Conservation (phyloP, 305 asterid genomes). For the Stenogyne calaminthoides region DNA sequence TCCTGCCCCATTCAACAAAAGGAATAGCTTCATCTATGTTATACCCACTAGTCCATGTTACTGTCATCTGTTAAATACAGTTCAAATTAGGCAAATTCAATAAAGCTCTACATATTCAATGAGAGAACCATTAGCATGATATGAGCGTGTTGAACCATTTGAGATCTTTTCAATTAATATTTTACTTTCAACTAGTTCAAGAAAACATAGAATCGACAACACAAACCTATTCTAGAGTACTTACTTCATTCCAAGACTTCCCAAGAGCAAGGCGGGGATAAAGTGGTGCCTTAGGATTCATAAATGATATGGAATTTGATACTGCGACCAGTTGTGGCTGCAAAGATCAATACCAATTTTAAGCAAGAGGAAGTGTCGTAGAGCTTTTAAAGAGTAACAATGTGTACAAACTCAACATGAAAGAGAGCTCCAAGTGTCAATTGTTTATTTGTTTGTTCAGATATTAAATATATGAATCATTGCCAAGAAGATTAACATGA, state of each 20-base stretch:
- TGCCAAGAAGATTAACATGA: slow-evolving; percentile 16
- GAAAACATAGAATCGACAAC: neutral
- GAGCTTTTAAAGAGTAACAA: neutral
- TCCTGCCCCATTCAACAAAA: slow-evolving; percentile 72
- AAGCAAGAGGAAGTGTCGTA: slow-evolving; percentile 7
- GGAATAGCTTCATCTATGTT: slow-evolving; percentile 78
- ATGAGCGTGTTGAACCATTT: neutral
- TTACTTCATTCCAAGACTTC: slow-evolving; percentile 88
- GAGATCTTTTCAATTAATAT: neutral
- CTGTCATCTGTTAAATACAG: slow-evolving; percentile 72
- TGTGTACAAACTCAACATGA: neutral
- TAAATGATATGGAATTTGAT: slow-evolving; percentile 71
- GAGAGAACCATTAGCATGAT: neutral
- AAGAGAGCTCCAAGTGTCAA: slow-evolving; percentile 8
- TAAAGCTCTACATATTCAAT: neutral
- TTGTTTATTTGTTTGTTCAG: neutral
- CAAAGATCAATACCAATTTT: slow-evolving; percentile 36
- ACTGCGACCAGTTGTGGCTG: slow-evolving; percentile 83
- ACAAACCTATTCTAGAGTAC: slow-evolving; percentile 28
- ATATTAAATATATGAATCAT: slow-evolving; percentile 1
- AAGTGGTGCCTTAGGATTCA: slow-evolving; percentile 81
- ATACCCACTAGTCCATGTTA: slow-evolving; percentile 98
- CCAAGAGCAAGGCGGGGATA: slow-evolving; percentile 95
- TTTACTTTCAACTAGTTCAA: neutral
- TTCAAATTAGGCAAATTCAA: slow-evolving; percentile 25